These are phyloP conservation scores for Neocallimastix lanati DNA, from an alignment of 192 early-diverging fungal species.

Conservation along the genomic window DNA sequence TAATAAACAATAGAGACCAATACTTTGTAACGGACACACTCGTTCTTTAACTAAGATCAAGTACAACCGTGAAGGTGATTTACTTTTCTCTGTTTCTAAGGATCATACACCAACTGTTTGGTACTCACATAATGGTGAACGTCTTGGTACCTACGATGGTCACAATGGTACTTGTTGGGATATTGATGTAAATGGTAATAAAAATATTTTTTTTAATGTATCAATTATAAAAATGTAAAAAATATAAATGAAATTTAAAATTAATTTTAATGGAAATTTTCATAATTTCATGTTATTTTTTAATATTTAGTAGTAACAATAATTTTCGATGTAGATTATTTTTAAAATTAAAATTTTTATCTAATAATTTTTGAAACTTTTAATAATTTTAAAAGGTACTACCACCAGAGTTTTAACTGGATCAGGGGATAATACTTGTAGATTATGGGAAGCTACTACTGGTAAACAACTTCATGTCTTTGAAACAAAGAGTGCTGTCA, in stretches of 20 bases:
- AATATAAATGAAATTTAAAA: too few species aligned
- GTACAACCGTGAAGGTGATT: conserved; percentile 95
- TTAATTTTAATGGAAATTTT: too few species aligned
- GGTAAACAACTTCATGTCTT: conserved; percentile 82
- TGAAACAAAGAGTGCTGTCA: conserved; percentile 74
- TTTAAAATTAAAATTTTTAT: too few species aligned
- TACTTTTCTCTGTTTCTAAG: conserved; percentile 87
- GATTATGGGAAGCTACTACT: conserved; percentile 81
- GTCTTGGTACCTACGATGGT: conserved; percentile 79
- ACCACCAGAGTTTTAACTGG: conserved; percentile 66
- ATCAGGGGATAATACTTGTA: conserved; percentile 77
- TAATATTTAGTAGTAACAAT: too few species aligned
- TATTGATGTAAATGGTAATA: conserved; percentile 69
- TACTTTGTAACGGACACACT: conserved; percentile 88
- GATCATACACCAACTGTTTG: conserved; percentile 86
- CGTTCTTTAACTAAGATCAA: conserved; percentile 93
- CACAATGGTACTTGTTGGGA: conserved; percentile 91
- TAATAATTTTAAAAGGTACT: conserved; percentile 42
- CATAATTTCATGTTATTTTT: too few species aligned
- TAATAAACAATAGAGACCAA: conserved; percentile 48
- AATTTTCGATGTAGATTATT: too few species aligned
- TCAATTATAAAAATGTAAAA: too few species aligned
- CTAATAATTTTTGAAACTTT: too few species aligned
- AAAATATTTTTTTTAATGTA: too few species aligned
- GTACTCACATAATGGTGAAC: conserved; percentile 96